Base-by-base conservation (phyloP, 2,329 filamentous ascomycete species). In the Neopestalotiopsis rosae region DNA sequence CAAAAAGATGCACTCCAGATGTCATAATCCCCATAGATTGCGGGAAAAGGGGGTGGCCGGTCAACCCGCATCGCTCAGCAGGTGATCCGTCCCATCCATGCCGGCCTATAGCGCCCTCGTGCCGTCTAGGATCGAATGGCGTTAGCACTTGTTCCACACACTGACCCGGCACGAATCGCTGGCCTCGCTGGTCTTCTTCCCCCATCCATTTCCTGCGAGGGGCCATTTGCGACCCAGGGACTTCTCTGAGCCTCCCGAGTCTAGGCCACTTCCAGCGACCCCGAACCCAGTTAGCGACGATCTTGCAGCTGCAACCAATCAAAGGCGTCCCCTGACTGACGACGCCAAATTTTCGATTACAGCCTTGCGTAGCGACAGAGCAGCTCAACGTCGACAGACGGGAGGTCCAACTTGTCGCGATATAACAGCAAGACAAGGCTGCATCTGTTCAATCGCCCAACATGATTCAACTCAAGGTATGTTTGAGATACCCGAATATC, bases 391-490 rank as follows among this genome's bases (percentile, higher is more conserved):
- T 65, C 20, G 34, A 24, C 4, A 59, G 61, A n/a, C 40, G 40
- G 34, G 45, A 10, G 24, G 38, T 38, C 34, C 20, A 20, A 45
- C 38, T 20, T 34, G 20, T 32, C 13, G 40, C 14, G 40, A 28
- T 20, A 24, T 52, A 14, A 38, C 38, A 13, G 28, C 28, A 45
- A 20, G 17, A 61, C n/a, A 45, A 28, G 65, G 56, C 56, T 34
- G 57, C 61, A 49, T 17, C 66, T 34, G 58, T 38, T 14, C 20
- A 68, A 70, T 68, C 72, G 79, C 78, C 79, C 88, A 91, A 83
- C 75, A 98, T 97, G 94, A 97, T 97, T 83, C 94, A 96, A 89
- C 84, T 96, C 87, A 95, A 95, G 91, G 93, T 91, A 74, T 52
- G 69, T 28, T 14, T 14, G n/a, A 24, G 28, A 30, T 57, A n/a